phyloP scores from a whole-genome alignment of 2,329 filamentous ascomycete species.

The Ophiostoma sp. region DNA sequence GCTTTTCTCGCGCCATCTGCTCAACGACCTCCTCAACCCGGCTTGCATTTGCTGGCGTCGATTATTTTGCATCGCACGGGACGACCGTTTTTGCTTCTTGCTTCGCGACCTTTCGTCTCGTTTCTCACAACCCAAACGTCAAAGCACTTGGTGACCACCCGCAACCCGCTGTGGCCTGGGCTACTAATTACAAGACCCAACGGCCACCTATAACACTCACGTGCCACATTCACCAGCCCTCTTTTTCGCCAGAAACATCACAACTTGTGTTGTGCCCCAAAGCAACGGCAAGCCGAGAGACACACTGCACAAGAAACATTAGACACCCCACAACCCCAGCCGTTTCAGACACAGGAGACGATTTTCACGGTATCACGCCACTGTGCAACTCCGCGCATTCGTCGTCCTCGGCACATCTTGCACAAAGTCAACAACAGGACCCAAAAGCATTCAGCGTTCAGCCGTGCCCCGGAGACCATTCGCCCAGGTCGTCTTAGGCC shows the following conservation, averaged over 20 bases:
- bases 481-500: not conserved
- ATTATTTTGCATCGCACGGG: not conserved
- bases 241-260: not conserved
- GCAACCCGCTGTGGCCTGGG: not conserved
- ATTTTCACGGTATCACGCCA: slow-evolving; percentile 23
- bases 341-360: slow-evolving; percentile 23
- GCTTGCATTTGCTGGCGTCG: not conserved
- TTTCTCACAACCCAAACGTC: not conserved
- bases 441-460: not conserved
- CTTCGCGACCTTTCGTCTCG: not conserved
- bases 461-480: not conserved
- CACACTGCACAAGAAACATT: not conserved
- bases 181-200: not conserved
- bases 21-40: not conserved
- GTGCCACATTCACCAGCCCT: slow-evolving; percentile 10
- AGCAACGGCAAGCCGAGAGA: slow-evolving; percentile 10
- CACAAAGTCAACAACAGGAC: not conserved
- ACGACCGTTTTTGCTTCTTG: not conserved
- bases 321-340: slow-evolving; percentile 9
- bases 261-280: not conserved
- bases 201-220: slow-evolving; percentile 15
- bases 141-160: not conserved
- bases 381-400: not conserved
- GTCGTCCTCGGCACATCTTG: not conserved
- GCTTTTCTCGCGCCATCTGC: not conserved